Conservation (phyloP, 169 alveolate genomes). For the Plasmodium gallinaceum region DNA sequence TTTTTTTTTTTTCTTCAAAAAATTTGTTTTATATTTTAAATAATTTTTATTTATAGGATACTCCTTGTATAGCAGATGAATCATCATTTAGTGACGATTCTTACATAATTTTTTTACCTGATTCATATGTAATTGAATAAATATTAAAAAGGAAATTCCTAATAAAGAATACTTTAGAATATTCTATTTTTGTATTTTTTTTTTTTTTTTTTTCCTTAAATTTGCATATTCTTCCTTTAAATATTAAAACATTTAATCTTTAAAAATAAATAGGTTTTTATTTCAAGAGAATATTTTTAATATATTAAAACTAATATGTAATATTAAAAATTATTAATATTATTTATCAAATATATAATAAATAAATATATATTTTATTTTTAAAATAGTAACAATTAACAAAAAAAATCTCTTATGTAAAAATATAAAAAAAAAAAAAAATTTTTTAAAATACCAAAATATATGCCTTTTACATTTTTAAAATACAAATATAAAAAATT, state of each 20-base stretch:
- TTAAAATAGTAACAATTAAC: too few relatives aligned
- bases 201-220: background rate
- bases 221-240: too few relatives aligned
- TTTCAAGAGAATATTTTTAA: background rate
- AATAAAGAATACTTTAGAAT: background rate
- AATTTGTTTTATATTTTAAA: background rate
- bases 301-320: too few relatives aligned
- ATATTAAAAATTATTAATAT: too few relatives aligned
- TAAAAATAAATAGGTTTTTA: background rate
- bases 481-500: too few relatives aligned
- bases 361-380: too few relatives aligned
- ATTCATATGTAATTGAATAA: slow-evolving; percentile 65
- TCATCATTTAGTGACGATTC: slow-evolving; percentile 34
- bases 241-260: too few relatives aligned
- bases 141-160: background rate
- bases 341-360: too few relatives aligned
- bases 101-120: slow-evolving; percentile 58
- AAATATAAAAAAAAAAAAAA: too few relatives aligned
- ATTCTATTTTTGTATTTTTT: background rate
- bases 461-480: too few relatives aligned
- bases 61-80: slow-evolving; percentile 15
- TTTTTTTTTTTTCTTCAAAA: background rate
- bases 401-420: too few relatives aligned
- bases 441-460: too few relatives aligned
- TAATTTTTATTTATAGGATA: slow-evolving; percentile 25